Evolutionary conservation across 176 grass and related monocot species (phyloP), one percentile per base, ranked within the genome.

Genomic region (Paspalum vaginatum): DNA sequence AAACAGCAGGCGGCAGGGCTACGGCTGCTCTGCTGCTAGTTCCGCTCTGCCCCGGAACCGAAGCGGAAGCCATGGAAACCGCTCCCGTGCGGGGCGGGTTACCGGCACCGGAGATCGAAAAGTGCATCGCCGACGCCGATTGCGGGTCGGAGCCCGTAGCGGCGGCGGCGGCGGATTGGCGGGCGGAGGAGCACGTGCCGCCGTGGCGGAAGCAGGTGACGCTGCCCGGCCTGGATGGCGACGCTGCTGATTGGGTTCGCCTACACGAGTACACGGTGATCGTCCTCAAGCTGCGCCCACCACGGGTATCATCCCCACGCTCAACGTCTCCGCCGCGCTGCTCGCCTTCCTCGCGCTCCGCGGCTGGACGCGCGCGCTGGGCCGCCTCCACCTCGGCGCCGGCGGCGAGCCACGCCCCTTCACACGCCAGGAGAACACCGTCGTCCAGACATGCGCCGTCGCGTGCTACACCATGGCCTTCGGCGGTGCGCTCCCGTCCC

Each of bases 371-470:
- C 85, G 87, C 53, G 65, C 79, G 32, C 78, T 92, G 27, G 59
- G 61, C 57, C 91, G 70, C 73, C 32, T 89, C 11, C 18, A 18
- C 40, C 39, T 44, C 64, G 40, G 61, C 61, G 87, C 78, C 49
- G 37, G 87, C 50, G n/a, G n/a, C n/a, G n/a, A n/a, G n/a, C n/a
- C n/a, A n/a, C 75, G 41, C 37, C 90, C 90, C 18, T 97, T 97
- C 80, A 97, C 93, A 1, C 87, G 93, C 6, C 93, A 97, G 89
- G 94, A 97, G 87, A 97, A 97, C 85, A 92, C 89, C 37, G 83
- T 97, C 49, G 72, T 94, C 49, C 85, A 97, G 91, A 97, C 94
- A 39, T 97, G 94, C 65, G 91, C 91, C 67, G 94, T 97, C 8
- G 94, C 94, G 20, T 97, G 94, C 87, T 97, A 97, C 82, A 59